Conservation (phyloP, 1,139 yeast genomes). For the Saccharomyces uvarum region DNA sequence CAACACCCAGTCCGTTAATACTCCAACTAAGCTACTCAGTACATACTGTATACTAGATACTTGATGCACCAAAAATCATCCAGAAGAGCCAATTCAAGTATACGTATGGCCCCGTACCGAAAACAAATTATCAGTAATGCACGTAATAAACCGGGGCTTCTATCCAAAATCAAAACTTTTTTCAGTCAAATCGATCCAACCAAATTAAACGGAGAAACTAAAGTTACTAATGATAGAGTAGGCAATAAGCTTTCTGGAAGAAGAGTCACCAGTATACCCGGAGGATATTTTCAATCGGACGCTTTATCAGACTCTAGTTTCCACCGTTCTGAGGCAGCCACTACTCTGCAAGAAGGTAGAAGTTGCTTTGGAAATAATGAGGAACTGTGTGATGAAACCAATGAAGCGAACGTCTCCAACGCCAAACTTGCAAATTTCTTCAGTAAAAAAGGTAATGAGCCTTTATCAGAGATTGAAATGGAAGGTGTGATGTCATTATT, state of each 20-base stretch:
- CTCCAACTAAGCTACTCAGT: background rate
- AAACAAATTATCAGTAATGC: conserved; percentile 12
- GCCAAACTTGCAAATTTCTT: conserved; percentile 62
- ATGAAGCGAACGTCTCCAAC: conserved; percentile 16
- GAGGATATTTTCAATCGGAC: conserved; percentile 15
- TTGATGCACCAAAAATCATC: background rate
- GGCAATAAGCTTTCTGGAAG: background rate
- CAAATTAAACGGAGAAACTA: background rate
- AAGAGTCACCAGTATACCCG: conserved; percentile 11
- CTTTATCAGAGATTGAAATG: conserved; percentile 68
- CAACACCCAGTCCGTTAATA: background rate
- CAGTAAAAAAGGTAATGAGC: conserved; percentile 63
- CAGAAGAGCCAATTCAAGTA: background rate
- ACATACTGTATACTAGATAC: background rate
- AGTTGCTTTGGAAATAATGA: conserved; percentile 3
- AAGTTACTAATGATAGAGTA: conserved; percentile 1
- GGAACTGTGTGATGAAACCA: background rate
- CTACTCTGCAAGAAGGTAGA: background rate
- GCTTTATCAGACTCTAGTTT: conserved; percentile 2
- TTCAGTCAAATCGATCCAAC: conserved; percentile 4
- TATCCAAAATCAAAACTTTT: conserved; percentile 11
- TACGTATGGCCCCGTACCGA: conserved; percentile 21
- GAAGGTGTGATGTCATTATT: conserved; percentile 72
- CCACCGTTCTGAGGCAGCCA: conserved; percentile 1
- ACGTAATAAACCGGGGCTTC: conserved; percentile 11